These are phyloP conservation scores for Xanthoceras sorbifolium DNA, from an alignment of 345 rosid genomes.

Conservation along the genomic window DNA sequence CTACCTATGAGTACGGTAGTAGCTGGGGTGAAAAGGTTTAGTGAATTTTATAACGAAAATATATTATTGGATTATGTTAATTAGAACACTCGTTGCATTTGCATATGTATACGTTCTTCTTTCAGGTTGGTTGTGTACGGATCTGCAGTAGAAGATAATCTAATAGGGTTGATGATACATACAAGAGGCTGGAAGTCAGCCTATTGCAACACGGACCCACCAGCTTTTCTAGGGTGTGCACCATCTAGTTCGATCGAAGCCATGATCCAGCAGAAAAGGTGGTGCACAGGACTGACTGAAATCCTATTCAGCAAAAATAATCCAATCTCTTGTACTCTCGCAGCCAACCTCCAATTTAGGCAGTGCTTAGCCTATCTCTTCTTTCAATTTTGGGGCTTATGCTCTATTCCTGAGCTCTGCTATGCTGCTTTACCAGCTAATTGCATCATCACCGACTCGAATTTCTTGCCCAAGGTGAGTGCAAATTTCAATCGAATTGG, in stretches of 20 bases:
- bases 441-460: slow-evolving; percentile 52
- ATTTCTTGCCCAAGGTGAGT: slow-evolving; percentile 65
- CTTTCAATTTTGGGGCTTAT: slow-evolving; percentile 30
- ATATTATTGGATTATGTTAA: no score
- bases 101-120: no score
- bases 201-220: slow-evolving; percentile 34
- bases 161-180: slow-evolving; percentile 58
- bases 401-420: slow-evolving; percentile 60
- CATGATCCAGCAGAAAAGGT: slow-evolving; percentile 60
- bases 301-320: slow-evolving; percentile 36
- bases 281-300: slow-evolving; percentile 67
- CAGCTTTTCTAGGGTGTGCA: slow-evolving; percentile 60
- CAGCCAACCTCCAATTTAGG: slow-evolving; percentile 45
- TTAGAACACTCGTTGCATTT: no score
- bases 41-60: no score
- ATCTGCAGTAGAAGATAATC: slow-evolving; percentile 53
- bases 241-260: slow-evolving; percentile 40
- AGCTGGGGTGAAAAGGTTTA: slow-evolving; percentile 67
- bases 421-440: slow-evolving; percentile 61
- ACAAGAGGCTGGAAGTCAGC: slow-evolving; percentile 54
- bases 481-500: no score
- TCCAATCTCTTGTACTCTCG: slow-evolving; percentile 39
- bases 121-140: slow-evolving; percentile 68
- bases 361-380: slow-evolving; percentile 47
- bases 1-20: slow-evolving; percentile 48